Evolutionary conservation across 2,329 filamentous ascomycete genomes (phyloP), one percentile per base, ranked within the genome.

Genomic region (Nemania bipapillata): DNA sequence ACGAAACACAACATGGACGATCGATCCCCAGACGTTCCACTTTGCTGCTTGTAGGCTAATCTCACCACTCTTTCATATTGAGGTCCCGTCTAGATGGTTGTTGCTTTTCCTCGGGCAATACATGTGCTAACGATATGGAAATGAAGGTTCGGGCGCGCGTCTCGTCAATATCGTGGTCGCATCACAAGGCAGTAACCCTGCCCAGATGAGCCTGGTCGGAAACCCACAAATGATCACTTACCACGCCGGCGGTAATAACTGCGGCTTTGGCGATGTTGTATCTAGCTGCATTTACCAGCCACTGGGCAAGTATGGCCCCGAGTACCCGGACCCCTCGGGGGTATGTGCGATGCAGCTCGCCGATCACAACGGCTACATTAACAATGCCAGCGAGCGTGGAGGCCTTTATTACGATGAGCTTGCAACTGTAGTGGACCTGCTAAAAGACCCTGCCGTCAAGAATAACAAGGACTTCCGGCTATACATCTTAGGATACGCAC

Each of bases 281-380:
- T 30, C 7, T 6, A 50, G 49, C 40, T 69, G 66, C 53, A 65
- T 69, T 26, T 69, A 69, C 56, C 66, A 69, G 56, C 66, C 66
- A 49, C 15, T 15, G 26, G 53, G 35, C 12, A 20, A 45, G 37
- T 66, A 49, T 28, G 57, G 58, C 45, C 20, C 45, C 49, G 57
- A 63, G 28, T 66, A 66, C 58, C 64, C 64, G 42, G 58, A 57
- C 42, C 64, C 45, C 45, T 50, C 58, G 15, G 37, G 30, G 20
- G 11, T 47, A 37, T 65, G 60, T 30, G 62, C 61, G 49, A 50
- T 61, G 63, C 45, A 30, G 22, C 42, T 60, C 35, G 62, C 47
- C 26, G 50, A 28, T 6, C 3, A 47, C 26, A 65, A 65, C 49
- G 30, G 12, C 20, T 68, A 65, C 42, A 65, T 60, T 62, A 17